Evolutionary conservation across 2,329 filamentous ascomycete species (phyloP).

Genomic region (Colletotrichum gloeosporioides): DNA sequence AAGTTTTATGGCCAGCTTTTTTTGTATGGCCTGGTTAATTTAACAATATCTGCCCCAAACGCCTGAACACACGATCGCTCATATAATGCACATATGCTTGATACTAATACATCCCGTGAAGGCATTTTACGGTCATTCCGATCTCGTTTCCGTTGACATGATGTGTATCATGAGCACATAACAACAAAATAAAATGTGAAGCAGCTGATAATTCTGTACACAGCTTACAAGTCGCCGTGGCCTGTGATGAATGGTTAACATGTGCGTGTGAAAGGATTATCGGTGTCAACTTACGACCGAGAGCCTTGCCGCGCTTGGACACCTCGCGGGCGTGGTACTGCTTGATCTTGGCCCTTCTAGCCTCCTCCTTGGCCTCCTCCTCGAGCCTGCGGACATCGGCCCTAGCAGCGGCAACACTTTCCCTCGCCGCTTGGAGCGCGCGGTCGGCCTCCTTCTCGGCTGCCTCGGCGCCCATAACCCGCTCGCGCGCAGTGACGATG

Average conservation of each 20-base stretch:
- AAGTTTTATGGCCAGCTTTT: background rate
- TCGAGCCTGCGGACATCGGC: constrained; percentile 69
- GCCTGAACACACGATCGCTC: background rate
- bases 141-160: background rate
- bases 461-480: constrained; percentile 65
- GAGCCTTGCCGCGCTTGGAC: constrained; percentile 71
- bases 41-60: background rate
- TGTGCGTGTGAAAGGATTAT: background rate
- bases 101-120: background rate
- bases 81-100: background rate
- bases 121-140: background rate
- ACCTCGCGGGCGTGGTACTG: constrained; percentile 68
- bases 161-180: background rate
- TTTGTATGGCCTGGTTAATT: background rate
- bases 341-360: constrained; percentile 71
- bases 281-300: constrained; percentile 63
- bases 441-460: constrained; percentile 71
- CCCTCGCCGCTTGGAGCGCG: constrained; percentile 62
- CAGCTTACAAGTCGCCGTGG: constrained; percentile 10
- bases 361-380: constrained; percentile 69
- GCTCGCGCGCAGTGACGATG: constrained; percentile 66
- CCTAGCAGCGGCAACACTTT: constrained; percentile 65
- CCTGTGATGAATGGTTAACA: background rate
- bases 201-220: background rate
- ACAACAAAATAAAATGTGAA: background rate